phyloP scores from a whole-genome alignment of 306 rosid genomes.

The Heteromeles arbutifolia region DNA sequence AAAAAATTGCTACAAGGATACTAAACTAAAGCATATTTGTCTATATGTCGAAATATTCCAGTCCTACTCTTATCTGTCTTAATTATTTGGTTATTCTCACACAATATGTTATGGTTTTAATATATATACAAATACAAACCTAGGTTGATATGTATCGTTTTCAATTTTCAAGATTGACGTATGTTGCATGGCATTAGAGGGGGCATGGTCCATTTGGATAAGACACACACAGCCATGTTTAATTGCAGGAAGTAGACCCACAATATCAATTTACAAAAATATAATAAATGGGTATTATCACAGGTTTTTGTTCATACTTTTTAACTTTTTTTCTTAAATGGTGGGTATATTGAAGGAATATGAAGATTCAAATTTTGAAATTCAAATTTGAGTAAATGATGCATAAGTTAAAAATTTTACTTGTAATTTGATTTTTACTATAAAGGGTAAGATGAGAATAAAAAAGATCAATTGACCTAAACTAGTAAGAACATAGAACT shows the following conservation, averaged over 20 bases:
- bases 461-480: too few relatives aligned
- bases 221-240: background rate
- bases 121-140: background rate
- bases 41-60: too few relatives aligned
- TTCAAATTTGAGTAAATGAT: too few relatives aligned
- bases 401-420: too few relatives aligned
- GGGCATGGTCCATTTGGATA: background rate
- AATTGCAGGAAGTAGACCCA: background rate
- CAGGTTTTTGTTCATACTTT: too few relatives aligned
- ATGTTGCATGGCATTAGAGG: background rate
- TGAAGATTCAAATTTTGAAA: background rate
- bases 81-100: background rate
- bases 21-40: background rate
- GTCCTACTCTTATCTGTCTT: background rate
- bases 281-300: background rate
- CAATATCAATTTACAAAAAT: background rate
- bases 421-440: too few relatives aligned
- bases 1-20: background rate
- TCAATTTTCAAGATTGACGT: background rate
- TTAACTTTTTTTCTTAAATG: too few relatives aligned
- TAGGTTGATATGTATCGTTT: background rate
- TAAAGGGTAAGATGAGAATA: too few relatives aligned
- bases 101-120: background rate
- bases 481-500: too few relatives aligned
- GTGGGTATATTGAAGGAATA: too few relatives aligned